Evolutionary conservation across 2,329 filamentous ascomycete genomes (phyloP).

Genomic region (Rasamsonia emersonii): DNA sequence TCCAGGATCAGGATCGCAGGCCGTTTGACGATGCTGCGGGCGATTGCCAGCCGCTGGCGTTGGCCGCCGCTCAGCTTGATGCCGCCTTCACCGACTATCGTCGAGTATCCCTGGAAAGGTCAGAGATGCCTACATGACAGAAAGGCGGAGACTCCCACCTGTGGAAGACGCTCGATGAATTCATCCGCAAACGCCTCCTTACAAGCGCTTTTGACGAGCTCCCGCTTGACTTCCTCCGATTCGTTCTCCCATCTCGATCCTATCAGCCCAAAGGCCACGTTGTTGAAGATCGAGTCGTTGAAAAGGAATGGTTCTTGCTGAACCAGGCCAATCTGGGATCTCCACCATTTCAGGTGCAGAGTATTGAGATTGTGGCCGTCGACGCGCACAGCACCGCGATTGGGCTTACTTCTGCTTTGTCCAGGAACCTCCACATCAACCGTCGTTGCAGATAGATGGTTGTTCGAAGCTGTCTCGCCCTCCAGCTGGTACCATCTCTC

Average conservation of each 20-base stretch:
- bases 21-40: conserved; percentile 58
- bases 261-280: conserved; percentile 51
- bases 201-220: conserved; percentile 53
- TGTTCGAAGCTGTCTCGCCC: background rate
- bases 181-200: conserved; percentile 61
- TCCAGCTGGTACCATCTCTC: conserved; percentile 35
- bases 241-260: conserved; percentile 28
- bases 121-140: background rate
- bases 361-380: conserved; percentile 46
- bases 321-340: conserved; percentile 53
- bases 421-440: conserved; percentile 1
- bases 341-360: conserved; percentile 55
- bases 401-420: conserved; percentile 2
- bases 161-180: conserved; percentile 56
- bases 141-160: conserved; percentile 10
- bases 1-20: conserved; percentile 63
- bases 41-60: conserved; percentile 72
- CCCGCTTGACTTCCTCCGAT: conserved; percentile 32
- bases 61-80: conserved; percentile 77
- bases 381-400: conserved; percentile 44
- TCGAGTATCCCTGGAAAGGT: conserved; percentile 67
- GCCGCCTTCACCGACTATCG: conserved; percentile 66
- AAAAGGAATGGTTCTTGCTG: conserved; percentile 63
- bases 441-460: background rate
- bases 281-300: conserved; percentile 55